Conservation (phyloP, 371 early-diverging fungal species). For the Mucor saturninus region DNA sequence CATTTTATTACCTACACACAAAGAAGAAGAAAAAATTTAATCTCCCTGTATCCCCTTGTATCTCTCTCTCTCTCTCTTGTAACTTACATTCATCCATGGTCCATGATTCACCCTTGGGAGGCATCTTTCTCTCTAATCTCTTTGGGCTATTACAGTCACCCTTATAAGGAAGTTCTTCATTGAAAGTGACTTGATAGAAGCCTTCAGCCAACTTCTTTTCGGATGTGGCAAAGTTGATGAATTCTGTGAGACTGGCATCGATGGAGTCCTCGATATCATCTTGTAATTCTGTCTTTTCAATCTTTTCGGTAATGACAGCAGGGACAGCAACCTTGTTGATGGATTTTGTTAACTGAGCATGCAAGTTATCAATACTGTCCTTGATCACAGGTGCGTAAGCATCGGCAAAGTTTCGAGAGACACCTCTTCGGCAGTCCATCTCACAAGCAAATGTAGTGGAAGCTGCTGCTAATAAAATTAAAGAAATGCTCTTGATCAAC, state of each 20-base stretch:
- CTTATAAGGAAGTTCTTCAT: constrained; percentile 63
- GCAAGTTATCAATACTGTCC: constrained; percentile 32
- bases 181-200: constrained; percentile 58
- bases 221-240: constrained; percentile 27
- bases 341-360: constrained; percentile 34
- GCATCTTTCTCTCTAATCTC: constrained; percentile 55
- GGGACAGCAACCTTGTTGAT: constrained; percentile 35
- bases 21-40: background rate
- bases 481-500: constrained; percentile 14
- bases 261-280: constrained; percentile 33
- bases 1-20: constrained; percentile 47
- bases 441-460: constrained; percentile 55
- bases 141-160: constrained; percentile 68
- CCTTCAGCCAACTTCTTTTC: constrained; percentile 40
- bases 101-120: constrained; percentile 62
- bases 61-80: no score
- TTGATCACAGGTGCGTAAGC: constrained; percentile 48
- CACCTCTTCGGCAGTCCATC: constrained; percentile 58
- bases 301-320: constrained; percentile 24
- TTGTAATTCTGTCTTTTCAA: constrained; percentile 39
- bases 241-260: constrained; percentile 23
- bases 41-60: background rate
- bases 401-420: constrained; percentile 58
- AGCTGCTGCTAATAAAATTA: constrained; percentile 3
- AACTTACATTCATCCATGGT: constrained; percentile 60